phyloP scores from a whole-genome alignment of 1,139 yeast genomes.

The Taphrina flavorubra region DNA sequence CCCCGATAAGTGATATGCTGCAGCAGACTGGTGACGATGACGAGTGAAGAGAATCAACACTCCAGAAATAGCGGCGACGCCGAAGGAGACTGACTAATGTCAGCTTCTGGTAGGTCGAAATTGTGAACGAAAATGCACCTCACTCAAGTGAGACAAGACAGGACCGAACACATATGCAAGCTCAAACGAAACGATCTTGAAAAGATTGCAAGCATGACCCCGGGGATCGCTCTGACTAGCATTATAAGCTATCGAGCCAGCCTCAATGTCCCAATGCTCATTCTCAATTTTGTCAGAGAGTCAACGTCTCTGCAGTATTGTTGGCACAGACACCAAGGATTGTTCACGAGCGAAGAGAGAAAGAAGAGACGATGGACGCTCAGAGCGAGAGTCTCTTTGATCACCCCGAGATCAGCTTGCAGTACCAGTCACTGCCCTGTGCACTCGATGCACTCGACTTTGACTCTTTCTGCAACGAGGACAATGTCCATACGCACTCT shows the following conservation, averaged over 20 bases:
- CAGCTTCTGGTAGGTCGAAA: conserved; percentile 9
- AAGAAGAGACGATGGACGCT: not conserved
- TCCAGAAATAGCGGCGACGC: not conserved
- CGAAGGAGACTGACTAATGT: not conserved
- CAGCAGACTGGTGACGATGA: too few species aligned
- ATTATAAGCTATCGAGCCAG: not conserved
- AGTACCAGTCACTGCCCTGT: not conserved
- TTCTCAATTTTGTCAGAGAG: not conserved
- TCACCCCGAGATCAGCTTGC: conserved; percentile 11
- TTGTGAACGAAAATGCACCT: not conserved
- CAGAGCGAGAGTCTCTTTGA: conserved; percentile 10
- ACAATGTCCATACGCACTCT: not conserved
- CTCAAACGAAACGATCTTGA: not conserved
- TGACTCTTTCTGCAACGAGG: not conserved
- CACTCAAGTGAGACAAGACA: not conserved
- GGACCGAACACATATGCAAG: not conserved
- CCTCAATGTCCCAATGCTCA: not conserved
- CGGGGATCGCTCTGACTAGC: not conserved
- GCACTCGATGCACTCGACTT: conserved; percentile 6
- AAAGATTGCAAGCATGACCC: not conserved
- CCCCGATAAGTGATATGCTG: too few species aligned
- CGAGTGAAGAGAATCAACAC: too few species aligned
- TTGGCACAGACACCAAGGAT: too few species aligned
- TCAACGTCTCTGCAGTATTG: not conserved
- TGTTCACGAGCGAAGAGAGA: too few species aligned